Base-by-base conservation (phyloP, 2,329 filamentous ascomycete genomes). In the Aschersonia sp. region DNA sequence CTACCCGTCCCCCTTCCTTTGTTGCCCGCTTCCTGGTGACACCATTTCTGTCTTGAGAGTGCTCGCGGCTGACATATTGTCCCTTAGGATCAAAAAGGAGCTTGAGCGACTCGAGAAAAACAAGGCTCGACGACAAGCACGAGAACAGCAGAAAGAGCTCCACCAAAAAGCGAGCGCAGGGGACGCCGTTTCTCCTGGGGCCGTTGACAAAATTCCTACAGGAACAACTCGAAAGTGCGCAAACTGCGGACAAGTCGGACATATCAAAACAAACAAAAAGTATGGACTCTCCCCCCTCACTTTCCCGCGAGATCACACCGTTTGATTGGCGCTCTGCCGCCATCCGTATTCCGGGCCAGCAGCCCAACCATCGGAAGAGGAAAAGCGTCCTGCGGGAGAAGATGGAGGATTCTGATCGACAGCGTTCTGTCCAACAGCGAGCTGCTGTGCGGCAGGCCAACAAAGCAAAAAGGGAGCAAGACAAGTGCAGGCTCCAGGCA, bases 211-310 rank as follows among this genome's bases (percentile, higher is more conserved):
- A 59, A 68, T 73, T 57, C 69, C 71, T 50, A 75, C 69, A 44
- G 80, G 82, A 51, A 94, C 87, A 48, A 83, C 83, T 35, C 77
- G 94, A 58, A 97, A 97, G 70, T 98, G 92, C 68, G 92, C 92
- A 55, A 97, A 95, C 65, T 98, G 92, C 67, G 92, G 92, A 45
- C 85, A 92, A 64, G 84, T 94, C 47, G 92, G 92, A 32, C 92
- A 98, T 61, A 98, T 98, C 72, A 95, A 95, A 68, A 97, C 90
- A 44, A 97, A 97, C 72, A 94, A 95, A 71, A 97, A 95, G 87
- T 92, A 77, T 67, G 73, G 66, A 48, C 45, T 49, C 50, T 51
- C 54, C 51, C 41, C 47, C 49, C 49, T 58, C 57, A 51, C 61
- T 58, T 50, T 54, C 59, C 53, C 53, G 57, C 40, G 14, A 41